Conservation (phyloP, 2,329 filamentous ascomycete species). For the Pseudogymnoascus sp. region DNA sequence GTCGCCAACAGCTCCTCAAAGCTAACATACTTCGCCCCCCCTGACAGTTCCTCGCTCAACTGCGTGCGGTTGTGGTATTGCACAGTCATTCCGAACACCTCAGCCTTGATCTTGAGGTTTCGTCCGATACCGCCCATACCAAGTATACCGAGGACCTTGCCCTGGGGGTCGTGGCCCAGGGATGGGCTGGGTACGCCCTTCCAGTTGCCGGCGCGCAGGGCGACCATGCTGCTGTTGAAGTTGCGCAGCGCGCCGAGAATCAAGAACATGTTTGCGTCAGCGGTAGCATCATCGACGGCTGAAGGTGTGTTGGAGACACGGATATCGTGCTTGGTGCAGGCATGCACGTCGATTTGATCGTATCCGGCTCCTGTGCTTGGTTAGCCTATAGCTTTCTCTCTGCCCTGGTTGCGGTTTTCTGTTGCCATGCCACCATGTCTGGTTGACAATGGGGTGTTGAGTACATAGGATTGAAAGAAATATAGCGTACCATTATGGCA, state of each 20-base stretch:
- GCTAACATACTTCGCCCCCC: constrained; percentile 57
- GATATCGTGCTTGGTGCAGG: constrained; percentile 60
- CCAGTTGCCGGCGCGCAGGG: constrained; percentile 62
- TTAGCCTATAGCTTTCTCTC: background rate
- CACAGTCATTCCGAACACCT: constrained; percentile 67
- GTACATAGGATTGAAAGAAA: constrained; percentile 4
- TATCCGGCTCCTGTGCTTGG: constrained; percentile 63
- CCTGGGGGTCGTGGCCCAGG: constrained; percentile 68
- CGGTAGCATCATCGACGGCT: constrained; percentile 75
- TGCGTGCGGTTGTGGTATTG: constrained; percentile 66
- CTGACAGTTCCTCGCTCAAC: constrained; percentile 47
- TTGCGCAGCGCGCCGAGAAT: constrained; percentile 73
- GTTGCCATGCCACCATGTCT: background rate
- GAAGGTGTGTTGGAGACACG: constrained; percentile 75
- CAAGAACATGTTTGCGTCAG: constrained; percentile 73
- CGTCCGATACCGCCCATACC: constrained; percentile 83
- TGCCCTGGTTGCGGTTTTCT: background rate
- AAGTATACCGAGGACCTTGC: constrained; percentile 71
- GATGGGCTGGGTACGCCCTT: constrained; percentile 49
- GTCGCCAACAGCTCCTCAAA: constrained; percentile 64
- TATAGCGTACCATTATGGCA: constrained; percentile 50
- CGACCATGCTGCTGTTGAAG: constrained; percentile 57
- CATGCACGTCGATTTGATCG: constrained; percentile 69
- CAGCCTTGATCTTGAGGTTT: constrained; percentile 66
- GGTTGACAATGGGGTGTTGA: background rate